Evolutionary conservation across 768 basidiomycete species (phyloP).

Genomic region (Leucocoprinus leucothites): DNA sequence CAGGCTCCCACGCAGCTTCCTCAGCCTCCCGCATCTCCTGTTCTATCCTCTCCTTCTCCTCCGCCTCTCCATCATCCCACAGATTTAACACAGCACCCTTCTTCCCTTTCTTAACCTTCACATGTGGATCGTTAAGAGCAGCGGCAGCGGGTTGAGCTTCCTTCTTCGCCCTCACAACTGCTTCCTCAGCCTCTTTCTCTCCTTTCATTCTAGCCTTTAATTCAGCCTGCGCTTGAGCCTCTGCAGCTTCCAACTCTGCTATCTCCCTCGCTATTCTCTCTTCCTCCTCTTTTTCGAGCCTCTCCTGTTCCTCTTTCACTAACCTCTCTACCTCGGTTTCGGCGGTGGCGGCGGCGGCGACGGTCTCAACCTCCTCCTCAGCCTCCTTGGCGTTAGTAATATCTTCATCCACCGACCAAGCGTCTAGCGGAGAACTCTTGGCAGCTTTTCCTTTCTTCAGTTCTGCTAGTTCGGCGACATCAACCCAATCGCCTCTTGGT

Average conservation of each 20-base stretch:
- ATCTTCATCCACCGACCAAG: too few species aligned
- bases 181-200: not conserved
- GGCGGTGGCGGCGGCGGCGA: conserved; percentile 7
- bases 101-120: conserved; percentile 1
- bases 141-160: conserved; percentile 5
- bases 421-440: too few species aligned
- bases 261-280: conserved; percentile 1
- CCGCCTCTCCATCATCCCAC: conserved; percentile 12
- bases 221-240: too few species aligned
- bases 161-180: not conserved
- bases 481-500: too few species aligned
- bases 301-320: conserved; percentile 10
- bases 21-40: conserved; percentile 14
- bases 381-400: conserved; percentile 10
- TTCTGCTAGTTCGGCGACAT: too few species aligned
- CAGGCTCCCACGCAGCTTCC: conserved; percentile 13
- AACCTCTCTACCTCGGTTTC: conserved; percentile 3
- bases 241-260: too few species aligned
- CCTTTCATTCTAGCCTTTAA: not conserved
- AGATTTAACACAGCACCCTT: not conserved
- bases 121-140: not conserved
- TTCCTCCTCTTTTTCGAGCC: too few species aligned
- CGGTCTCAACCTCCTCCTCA: conserved; percentile 10
- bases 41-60: conserved; percentile 8
- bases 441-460: too few species aligned